A percentile compares a stretch with the other conserved stretches of the same genome.
These are phyloP conservation scores for Mortierella sp. DNA, from an alignment of 371 early-diverging fungal genomes.

Conservation along the genomic window DNA sequence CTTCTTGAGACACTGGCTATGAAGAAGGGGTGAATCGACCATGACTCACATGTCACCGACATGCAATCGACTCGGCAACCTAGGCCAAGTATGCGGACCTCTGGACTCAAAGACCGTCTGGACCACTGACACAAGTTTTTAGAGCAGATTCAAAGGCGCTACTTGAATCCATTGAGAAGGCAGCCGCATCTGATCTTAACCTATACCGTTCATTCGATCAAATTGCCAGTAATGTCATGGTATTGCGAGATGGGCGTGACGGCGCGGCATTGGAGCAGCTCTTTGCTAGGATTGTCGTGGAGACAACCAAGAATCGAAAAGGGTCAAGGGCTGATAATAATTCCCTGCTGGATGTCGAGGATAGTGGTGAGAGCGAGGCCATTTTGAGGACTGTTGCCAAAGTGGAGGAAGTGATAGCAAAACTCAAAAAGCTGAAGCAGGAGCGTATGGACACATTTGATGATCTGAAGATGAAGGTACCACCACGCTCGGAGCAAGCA, in stretches of 20 bases:
- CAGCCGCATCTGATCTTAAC: slow-evolving; percentile 75
- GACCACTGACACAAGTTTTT: slow-evolving; percentile 74
- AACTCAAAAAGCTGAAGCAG: slow-evolving; percentile 79
- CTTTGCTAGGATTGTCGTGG: slow-evolving; percentile 68
- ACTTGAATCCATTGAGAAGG: slow-evolving; percentile 82
- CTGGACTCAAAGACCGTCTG: slow-evolving; percentile 90
- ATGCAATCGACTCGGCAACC: not conserved
- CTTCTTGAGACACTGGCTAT: not conserved
- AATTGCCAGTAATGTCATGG: slow-evolving; percentile 62
- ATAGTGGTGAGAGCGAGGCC: slow-evolving; percentile 54
- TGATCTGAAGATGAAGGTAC: slow-evolving; percentile 85
- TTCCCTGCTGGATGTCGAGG: slow-evolving; percentile 73
- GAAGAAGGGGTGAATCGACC: too few species aligned
- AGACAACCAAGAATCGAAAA: slow-evolving; percentile 45
- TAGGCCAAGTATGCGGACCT: slow-evolving; percentile 76
- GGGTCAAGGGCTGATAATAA: slow-evolving; percentile 50
- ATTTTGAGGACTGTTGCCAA: slow-evolving; percentile 65
- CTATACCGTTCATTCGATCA: slow-evolving; percentile 68
- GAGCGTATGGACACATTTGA: slow-evolving; percentile 80
- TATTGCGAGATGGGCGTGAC: slow-evolving; percentile 66
- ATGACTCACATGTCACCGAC: too few species aligned
- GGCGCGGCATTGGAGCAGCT: slow-evolving; percentile 69
- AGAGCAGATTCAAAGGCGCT: slow-evolving; percentile 84
- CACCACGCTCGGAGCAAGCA: not conserved
- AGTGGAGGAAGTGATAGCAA: slow-evolving; percentile 77